phyloP scores from a whole-genome alignment of 176 grass and related monocot genomes.

The Triticum turgidum region DNA sequence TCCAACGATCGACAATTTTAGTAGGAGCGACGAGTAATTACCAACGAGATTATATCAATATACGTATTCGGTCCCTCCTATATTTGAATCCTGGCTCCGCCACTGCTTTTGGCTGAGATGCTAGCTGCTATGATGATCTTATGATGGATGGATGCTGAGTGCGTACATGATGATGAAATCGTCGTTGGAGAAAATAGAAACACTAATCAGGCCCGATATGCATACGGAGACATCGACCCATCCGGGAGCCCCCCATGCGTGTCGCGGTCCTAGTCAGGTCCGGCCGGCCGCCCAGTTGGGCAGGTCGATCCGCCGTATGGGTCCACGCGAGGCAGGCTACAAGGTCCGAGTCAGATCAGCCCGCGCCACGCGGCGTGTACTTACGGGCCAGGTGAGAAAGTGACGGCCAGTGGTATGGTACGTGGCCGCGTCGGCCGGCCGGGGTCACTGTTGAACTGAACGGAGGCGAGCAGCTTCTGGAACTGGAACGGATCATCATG shows the following conservation, averaged over 20 bases:
- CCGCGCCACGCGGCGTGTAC: background rate
- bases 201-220: background rate
- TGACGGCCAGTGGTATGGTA: background rate
- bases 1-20: too few relatives aligned
- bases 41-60: too few relatives aligned
- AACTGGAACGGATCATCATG: background rate
- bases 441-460: background rate
- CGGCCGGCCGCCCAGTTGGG: background rate
- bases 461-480: background rate
- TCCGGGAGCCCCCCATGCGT: too few relatives aligned
- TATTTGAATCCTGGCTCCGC: too few relatives aligned
- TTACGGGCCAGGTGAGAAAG: background rate
- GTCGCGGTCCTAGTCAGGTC: background rate
- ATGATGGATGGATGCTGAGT: background rate
- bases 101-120: background rate
- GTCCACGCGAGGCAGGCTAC: background rate
- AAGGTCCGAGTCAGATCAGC: background rate
- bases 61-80: too few relatives aligned
- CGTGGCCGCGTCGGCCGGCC: background rate
- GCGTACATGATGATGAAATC: slow-evolving; percentile 8
- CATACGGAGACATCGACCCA: background rate
- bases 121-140: background rate
- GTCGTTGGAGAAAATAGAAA: background rate
- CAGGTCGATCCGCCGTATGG: background rate
- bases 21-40: too few relatives aligned